phyloP scores from a whole-genome alignment of 1,284 basidiomycete species.

The Macrocystidia cucumis region DNA sequence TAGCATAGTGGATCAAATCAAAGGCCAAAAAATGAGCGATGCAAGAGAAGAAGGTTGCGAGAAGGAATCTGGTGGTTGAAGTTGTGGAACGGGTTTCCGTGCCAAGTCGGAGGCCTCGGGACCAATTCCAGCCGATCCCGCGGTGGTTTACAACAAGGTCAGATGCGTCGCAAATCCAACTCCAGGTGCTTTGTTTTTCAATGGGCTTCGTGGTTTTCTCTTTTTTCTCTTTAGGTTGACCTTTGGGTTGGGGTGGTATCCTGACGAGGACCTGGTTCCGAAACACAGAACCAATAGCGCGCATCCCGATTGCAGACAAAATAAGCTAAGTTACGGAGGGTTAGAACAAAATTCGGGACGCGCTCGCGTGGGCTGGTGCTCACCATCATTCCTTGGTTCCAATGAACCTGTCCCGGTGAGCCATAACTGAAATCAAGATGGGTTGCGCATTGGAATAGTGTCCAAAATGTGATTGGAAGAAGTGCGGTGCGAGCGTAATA shows the following conservation, averaged over 20 bases:
- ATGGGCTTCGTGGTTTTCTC: too few species aligned
- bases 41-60: slow-evolving; percentile 23
- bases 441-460: slow-evolving; percentile 30
- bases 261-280: too few species aligned
- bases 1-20: slow-evolving; percentile 30
- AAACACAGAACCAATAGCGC: too few species aligned
- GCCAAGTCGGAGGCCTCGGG: slow-evolving; percentile 31
- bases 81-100: slow-evolving; percentile 29
- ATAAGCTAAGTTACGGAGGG: slow-evolving; percentile 18
- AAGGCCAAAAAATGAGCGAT: slow-evolving; percentile 28
- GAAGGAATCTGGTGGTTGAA: slow-evolving; percentile 27
- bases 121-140: slow-evolving; percentile 51
- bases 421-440: slow-evolving; percentile 30
- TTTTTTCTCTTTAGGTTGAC: not conserved
- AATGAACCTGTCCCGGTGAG: slow-evolving; percentile 25
- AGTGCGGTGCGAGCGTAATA: slow-evolving; percentile 31
- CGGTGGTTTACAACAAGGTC: slow-evolving; percentile 16
- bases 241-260: slow-evolving; percentile 2
- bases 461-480: slow-evolving; percentile 32
- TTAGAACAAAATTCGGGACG: too few species aligned
- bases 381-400: slow-evolving; percentile 30
- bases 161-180: not conserved
- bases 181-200: not conserved
- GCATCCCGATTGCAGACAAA: slow-evolving; percentile 21
- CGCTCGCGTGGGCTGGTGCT: too few species aligned